Base-by-base conservation (phyloP, 192 early-diverging fungal genomes). In the Backusella psychrophila region DNA sequence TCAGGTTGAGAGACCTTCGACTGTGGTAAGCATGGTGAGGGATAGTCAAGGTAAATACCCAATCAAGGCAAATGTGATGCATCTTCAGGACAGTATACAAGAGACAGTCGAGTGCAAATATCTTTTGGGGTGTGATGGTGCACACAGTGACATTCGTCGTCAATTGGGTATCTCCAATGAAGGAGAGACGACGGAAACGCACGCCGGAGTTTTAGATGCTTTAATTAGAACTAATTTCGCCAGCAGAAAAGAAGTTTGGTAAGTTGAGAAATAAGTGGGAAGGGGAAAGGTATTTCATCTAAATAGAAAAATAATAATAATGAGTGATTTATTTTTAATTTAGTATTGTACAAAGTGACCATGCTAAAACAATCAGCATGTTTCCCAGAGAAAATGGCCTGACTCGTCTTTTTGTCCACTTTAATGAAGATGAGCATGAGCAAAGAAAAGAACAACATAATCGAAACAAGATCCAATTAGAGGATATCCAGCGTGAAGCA, bases 81-180 rank as follows among this genome's bases (percentile, higher is more conserved):
- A 77, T 36, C 19, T 81, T 8, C 53, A 53, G 29, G 68, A 68
- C 15, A 65, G 34, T 14, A n/a, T 11, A 21, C 39, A 63, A 7
- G 75, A 77, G 19, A 15, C 14, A 17, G 75, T 81, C 3, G 49
- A 73, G 26, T 74, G 69, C 38, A 81, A 81, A 33, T 82, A 82
- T 34, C 26, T 82, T n/a, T 69, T 82, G 23, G 81, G 81, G 6
- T 82, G 81, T 66, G 81, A 82, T 68, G 81, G 81, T 66, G 81
- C 77, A 31, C 81, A 82, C 34, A 82, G 78, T 35, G 71, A 70
- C n/a, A 82, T 82, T 12, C 72, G 77, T 5, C n/a, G 70, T 39
- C 56, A 79, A 38, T 31, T 82, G 6, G 77, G 65, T 33, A 72
- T 78, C 46, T 59, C 35, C 6, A 75, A 66, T 70, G 49, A 74